phyloP scores from a whole-genome alignment of 495 filamentous ascomycete genomes.

The Clohesyomyces aquaticus region DNA sequence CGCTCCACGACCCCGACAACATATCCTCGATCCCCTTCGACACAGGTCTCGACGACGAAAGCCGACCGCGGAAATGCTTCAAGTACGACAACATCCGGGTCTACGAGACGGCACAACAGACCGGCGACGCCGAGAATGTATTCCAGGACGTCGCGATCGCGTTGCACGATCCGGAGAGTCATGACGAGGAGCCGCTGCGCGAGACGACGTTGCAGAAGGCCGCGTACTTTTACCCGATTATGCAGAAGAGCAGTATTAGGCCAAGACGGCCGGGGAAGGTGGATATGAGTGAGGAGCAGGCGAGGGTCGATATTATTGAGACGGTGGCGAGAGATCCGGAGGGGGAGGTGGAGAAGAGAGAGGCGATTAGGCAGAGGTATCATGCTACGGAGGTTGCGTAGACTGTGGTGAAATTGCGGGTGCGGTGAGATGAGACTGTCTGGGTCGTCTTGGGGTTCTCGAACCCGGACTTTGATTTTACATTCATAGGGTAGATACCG shows the following conservation, averaged over 20 bases:
- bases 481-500: too few relatives aligned
- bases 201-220: slow-evolving; percentile 60
- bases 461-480: background rate
- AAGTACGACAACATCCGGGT: slow-evolving; percentile 76
- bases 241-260: slow-evolving; percentile 67
- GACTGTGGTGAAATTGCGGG: background rate
- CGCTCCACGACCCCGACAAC: slow-evolving; percentile 67
- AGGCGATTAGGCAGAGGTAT: slow-evolving; percentile 21
- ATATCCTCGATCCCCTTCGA: slow-evolving; percentile 72
- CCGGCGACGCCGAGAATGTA: slow-evolving; percentile 58
- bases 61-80: slow-evolving; percentile 53
- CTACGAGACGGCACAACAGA: slow-evolving; percentile 78
- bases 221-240: slow-evolving; percentile 89
- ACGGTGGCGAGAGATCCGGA: slow-evolving; percentile 59
- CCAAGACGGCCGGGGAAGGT: slow-evolving; percentile 51
- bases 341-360: slow-evolving; percentile 54
- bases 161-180: slow-evolving; percentile 65
- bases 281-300: slow-evolving; percentile 43
- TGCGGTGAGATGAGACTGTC: background rate
- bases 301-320: slow-evolving; percentile 58
- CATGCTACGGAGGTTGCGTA: slow-evolving; percentile 14
- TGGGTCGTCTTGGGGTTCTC: background rate
- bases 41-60: slow-evolving; percentile 49
- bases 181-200: slow-evolving; percentile 52
- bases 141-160: slow-evolving; percentile 62